A percentile compares a stretch with the other conserved stretches of the same genome.
phyloP scores from a whole-genome alignment of 2,329 filamentous ascomycete genomes.

The Plectosphaerella sp. region DNA sequence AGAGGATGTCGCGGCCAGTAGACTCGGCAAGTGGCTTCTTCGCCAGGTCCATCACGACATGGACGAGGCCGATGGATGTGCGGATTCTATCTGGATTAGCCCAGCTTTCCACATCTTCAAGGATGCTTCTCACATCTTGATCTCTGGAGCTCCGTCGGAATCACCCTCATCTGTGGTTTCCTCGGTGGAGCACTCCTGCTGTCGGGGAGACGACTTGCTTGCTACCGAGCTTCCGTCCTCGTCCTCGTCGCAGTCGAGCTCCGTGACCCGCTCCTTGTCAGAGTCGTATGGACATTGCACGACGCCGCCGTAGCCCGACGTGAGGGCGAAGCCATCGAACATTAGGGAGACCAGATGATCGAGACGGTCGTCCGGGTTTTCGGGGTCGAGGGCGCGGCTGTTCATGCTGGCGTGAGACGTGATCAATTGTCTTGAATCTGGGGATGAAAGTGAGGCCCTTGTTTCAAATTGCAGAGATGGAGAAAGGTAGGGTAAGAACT shows the following conservation, averaged over 20 bases:
- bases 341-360: not conserved
- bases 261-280: not conserved
- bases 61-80: not conserved
- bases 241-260: no score
- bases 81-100: not conserved
- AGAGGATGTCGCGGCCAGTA: slow-evolving; percentile 13
- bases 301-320: not conserved
- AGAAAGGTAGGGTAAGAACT: no score
- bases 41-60: not conserved
- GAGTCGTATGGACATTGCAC: not conserved
- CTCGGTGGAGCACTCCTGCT: no score
- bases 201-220: no score
- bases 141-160: not conserved
- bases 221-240: no score
- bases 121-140: not conserved
- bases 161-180: not conserved
- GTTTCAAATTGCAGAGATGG: no score
- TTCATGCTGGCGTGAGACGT: no score
- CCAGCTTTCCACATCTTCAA: no score
- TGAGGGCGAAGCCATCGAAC: not conserved
- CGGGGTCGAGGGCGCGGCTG: not conserved
- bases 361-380: not conserved
- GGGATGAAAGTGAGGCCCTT: no score
- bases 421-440: no score
- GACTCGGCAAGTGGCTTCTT: not conserved